Evolutionary conservation across 2,329 filamentous ascomycete genomes (phyloP), one percentile per base, ranked within the genome.

Genomic region (Microcera coccophila): DNA sequence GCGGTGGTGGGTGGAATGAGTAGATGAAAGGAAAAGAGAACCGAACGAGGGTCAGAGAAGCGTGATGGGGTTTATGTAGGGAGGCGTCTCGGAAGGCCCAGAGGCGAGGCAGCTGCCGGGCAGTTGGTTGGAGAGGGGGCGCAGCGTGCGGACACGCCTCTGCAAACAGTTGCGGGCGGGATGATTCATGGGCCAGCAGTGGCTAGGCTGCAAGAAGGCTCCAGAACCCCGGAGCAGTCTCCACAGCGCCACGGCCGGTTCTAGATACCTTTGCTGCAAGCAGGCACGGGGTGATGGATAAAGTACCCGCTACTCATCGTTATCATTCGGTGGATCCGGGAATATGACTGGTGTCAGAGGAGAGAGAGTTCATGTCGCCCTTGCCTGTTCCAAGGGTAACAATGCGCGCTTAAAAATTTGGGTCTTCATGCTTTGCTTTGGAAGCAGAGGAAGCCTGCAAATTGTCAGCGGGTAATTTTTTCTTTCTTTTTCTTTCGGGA

Each of bases 101-200:
- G n/a, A n/a, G n/a, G n/a, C n/a, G n/a, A n/a, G 51, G 48, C 48
- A 37, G 39, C 41, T 47, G 45, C 48, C 43, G 49, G 49, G 47
- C 47, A 45, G 16, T 5, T 20, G 33, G 4, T 5, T n/a, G n/a
- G n/a, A 4, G 41, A 40, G 40, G 49, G 46, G 53, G 57, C 50
- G 55, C 55, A 51, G 50, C 42, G 39, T 8, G 44, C 45, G 50
- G 54, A 50, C 50, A 49, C 51, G 55, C 48, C 46, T 46, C n/a
- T 36, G 22, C 39, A 47, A 26, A 29, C 41, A 41, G 40, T 39
- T 26, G 33, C 22, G 34, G 47, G 54, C 49, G 48, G 57, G 56
- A 62, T 67, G 64, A 67, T 65, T 65, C 63, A 66, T 62, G 52
- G 62, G 55, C 65, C 56, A 60, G 60, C 60, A 29, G 52, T 41